These are phyloP conservation scores for Odonthalia washingtoniensis DNA, from an alignment of 31 red algal genomes.

Conservation along the genomic window DNA sequence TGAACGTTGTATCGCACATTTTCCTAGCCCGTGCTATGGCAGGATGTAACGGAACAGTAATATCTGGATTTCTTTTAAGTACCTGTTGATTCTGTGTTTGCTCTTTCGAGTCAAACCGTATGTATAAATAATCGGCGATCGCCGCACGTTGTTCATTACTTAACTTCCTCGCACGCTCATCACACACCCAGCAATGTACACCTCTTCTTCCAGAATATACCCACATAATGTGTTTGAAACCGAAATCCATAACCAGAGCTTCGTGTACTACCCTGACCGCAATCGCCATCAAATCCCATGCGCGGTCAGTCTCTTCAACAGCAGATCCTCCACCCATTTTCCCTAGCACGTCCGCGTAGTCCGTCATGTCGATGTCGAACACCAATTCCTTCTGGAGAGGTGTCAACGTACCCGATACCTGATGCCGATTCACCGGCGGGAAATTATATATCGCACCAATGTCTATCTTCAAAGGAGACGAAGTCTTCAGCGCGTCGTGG, in stretches of 20 bases:
- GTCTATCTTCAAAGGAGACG: slow-evolving; percentile 84
- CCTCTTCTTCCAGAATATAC: slow-evolving; percentile 96
- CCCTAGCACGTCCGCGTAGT: slow-evolving; percentile 83
- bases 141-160: slow-evolving; percentile 81
- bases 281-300: slow-evolving; percentile 86
- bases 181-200: slow-evolving; percentile 93
- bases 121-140: slow-evolving; percentile 74
- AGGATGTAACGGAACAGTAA: slow-evolving; percentile 78
- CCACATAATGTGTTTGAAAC: slow-evolving; percentile 85
- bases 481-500: slow-evolving; percentile 27
- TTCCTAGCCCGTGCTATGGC: slow-evolving; percentile 45
- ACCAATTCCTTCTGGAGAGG: slow-evolving; percentile 86
- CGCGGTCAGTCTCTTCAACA: slow-evolving; percentile 56
- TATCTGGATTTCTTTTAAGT: slow-evolving; percentile 30
- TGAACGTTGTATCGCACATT: slow-evolving; percentile 58
- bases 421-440: slow-evolving; percentile 53
- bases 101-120: slow-evolving; percentile 66
- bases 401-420: slow-evolving; percentile 36
- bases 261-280: slow-evolving; percentile 83
- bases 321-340: slow-evolving; percentile 42
- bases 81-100: too few relatives aligned
- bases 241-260: slow-evolving; percentile 87
- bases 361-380: slow-evolving; percentile 97
- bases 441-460: slow-evolving; percentile 91
- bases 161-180: slow-evolving; percentile 76